Evolutionary conservation across 345 rosid species (phyloP), one percentile per base, ranked within the genome.

Genomic region (Eucalyptus guilfoylei): DNA sequence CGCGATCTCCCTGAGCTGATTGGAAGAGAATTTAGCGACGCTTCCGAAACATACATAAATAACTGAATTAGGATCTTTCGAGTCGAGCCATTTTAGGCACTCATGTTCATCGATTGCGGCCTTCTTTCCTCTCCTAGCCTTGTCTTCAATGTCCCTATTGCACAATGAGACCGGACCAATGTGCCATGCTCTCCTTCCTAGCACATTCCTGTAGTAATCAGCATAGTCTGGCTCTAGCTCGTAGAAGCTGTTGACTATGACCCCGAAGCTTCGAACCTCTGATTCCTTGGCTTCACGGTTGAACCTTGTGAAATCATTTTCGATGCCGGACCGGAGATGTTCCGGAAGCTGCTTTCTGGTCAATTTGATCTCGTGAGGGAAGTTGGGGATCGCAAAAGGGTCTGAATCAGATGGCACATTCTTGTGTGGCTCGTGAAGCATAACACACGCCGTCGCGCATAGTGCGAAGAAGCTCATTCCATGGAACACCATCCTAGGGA

Each of bases 401-500:
- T 94, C 95, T 14, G 72, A 88, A 37, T 95, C 95, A 8, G 95
- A 92, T 13, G 86, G 86, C 9, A 92, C 91, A 0, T 55, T 88
- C 90, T 91, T 92, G 88, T 91, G 55, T 30, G 96, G 97, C 90
- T 93, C 88, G 26, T 94, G 92, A 2, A 90, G 92, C 26, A 48
- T 58, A 17, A 94, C 1, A 67, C 92, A 93, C 24, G 87, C 91
- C 9, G 80, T 1, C 44, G 90, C 89, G 58, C 94, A 94, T 17
- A 89, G 44, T 26, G 96, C 87, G 52, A 94, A 94, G 89, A 86
- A 92, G 88, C 93, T 87, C 15, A 69, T 89, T 49, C 98, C 98
- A 48, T 92, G 92, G 88, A 96, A 95, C 60, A 93, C 92, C 87
- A 94, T 89, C 76, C 96, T 93, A 9, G 95, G 95, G 6, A 96